A percentile compares a stretch with the other conserved stretches of the same genome.
These are phyloP conservation scores for Fusarium sp. DNA, from an alignment of 2,329 filamentous ascomycete species.

Conservation along the genomic window DNA sequence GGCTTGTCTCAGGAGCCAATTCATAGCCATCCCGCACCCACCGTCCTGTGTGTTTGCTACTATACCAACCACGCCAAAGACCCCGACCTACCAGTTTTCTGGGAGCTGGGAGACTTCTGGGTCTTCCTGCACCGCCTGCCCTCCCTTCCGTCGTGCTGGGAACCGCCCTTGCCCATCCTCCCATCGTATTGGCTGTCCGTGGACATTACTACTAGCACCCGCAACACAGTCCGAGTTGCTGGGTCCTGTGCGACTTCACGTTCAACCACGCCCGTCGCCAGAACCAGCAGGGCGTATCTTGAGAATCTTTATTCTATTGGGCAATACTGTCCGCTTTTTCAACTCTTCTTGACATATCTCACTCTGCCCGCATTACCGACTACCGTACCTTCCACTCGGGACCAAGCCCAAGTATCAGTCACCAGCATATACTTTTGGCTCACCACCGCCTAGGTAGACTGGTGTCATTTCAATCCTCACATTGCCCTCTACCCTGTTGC, in stretches of 20 bases:
- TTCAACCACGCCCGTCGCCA: slow-evolving; percentile 26
- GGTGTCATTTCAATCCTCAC: not conserved
- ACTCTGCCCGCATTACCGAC: slow-evolving; percentile 14
- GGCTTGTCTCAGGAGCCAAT: slow-evolving; percentile 18
- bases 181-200: slow-evolving; percentile 31
- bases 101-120: slow-evolving; percentile 39
- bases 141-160: slow-evolving; percentile 46
- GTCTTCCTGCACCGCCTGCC: slow-evolving; percentile 23
- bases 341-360: slow-evolving; percentile 21
- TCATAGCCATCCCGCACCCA: slow-evolving; percentile 20
- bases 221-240: slow-evolving; percentile 39
- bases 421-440: slow-evolving; percentile 37
- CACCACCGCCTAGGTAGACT: slow-evolving; percentile 18
- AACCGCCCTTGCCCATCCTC: slow-evolving; percentile 29
- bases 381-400: slow-evolving; percentile 37
- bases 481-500: slow-evolving; percentile 7
- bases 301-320: slow-evolving; percentile 4
- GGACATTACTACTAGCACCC: slow-evolving; percentile 26
- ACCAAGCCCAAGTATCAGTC: slow-evolving; percentile 27
- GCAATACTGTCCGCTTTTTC: not conserved
- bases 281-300: slow-evolving; percentile 14
- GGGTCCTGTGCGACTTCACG: slow-evolving; percentile 14
- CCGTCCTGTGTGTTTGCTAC: slow-evolving; percentile 15
- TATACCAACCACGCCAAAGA: not conserved
- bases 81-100: slow-evolving; percentile 31